Conservation (phyloP, 2,329 filamentous ascomycete genomes). For the Zymoseptoria brevis region DNA sequence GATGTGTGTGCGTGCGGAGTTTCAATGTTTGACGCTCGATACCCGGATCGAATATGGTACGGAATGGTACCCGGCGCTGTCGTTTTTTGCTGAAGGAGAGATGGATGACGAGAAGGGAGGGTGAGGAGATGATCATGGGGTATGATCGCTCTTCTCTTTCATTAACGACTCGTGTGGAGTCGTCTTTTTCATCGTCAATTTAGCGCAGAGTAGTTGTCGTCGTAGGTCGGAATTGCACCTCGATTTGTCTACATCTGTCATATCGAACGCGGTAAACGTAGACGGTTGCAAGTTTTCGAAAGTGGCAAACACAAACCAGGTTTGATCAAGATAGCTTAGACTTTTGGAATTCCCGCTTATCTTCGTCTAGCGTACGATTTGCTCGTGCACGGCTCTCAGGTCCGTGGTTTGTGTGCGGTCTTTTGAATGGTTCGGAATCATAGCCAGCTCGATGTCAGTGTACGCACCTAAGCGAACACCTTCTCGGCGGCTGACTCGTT, state of each 20-base stretch:
- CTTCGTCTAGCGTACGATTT: no score
- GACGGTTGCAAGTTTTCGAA: no score
- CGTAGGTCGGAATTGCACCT: no score
- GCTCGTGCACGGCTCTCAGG: no score
- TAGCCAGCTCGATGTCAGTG: background rate
- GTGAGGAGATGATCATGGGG: background rate
- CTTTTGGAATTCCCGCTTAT: no score
- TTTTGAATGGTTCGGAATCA: background rate
- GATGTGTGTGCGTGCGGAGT: slow-evolving; percentile 3
- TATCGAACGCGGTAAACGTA: no score
- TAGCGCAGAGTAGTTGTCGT: slow-evolving; percentile 1
- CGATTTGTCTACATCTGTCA: no score
- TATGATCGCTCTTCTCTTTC: background rate
- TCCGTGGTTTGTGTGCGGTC: background rate
- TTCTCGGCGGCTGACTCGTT: slow-evolving; percentile 14
- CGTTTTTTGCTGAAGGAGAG: background rate
- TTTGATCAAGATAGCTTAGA: no score
- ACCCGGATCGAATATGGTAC: slow-evolving; percentile 3
- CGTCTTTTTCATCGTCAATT: background rate
- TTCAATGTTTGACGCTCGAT: slow-evolving; percentile 12
- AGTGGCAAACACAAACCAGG: no score
- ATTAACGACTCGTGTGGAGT: slow-evolving; percentile 3
- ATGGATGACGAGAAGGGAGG: no score
- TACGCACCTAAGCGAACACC: slow-evolving; percentile 5
- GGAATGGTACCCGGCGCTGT: no score